Conservation (phyloP, 169 alveolate species). For the Eimeria acervulina region DNA sequence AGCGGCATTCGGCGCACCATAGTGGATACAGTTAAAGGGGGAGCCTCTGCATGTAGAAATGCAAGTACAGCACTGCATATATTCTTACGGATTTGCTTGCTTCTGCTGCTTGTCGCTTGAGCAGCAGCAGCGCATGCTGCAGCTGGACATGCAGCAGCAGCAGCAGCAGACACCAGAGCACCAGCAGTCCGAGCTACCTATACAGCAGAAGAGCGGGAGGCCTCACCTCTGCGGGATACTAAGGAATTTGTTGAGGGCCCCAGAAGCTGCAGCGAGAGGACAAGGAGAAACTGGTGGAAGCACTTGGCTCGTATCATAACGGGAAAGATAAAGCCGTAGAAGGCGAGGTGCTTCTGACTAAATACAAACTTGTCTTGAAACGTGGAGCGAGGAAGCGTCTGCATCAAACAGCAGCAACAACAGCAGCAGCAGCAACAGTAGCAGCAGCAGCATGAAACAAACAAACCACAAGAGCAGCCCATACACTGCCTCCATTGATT, state of each 20-base stretch:
- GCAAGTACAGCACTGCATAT: too few species aligned
- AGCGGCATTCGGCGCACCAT: constrained; percentile 68
- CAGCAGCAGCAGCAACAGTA: neutral
- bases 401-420: constrained; percentile 1
- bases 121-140: neutral
- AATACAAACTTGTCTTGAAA: constrained; percentile 46
- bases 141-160: neutral
- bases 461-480: neutral
- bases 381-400: constrained; percentile 25
- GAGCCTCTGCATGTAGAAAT: neutral
- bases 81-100: too few species aligned
- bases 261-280: constrained; percentile 42
- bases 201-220: neutral
- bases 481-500: neutral
- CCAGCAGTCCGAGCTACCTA: neutral
- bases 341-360: constrained; percentile 74
- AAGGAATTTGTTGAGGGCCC: neutral
- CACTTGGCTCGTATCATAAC: constrained; percentile 81
- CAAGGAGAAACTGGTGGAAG: constrained; percentile 75
- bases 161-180: neutral
- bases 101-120: too few species aligned
- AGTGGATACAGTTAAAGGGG: neutral
- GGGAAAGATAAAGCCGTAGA: constrained; percentile 82
- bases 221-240: neutral
- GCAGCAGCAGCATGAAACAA: neutral